These are phyloP conservation scores for Schwanniomyces occidentalis DNA, from an alignment of 805 yeast genomes.

Conservation along the genomic window DNA sequence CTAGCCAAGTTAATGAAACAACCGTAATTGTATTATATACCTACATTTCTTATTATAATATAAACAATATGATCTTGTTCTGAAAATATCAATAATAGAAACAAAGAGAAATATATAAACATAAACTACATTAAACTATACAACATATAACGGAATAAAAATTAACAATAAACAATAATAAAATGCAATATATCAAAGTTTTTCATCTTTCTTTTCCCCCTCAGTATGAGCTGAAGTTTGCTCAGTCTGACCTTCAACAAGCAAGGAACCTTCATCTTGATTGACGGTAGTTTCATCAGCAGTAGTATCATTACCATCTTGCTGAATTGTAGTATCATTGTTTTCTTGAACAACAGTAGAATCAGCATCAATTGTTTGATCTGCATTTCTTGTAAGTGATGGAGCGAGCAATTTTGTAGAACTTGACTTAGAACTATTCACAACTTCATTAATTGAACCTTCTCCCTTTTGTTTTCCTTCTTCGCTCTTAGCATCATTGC, in stretches of 20 bases:
- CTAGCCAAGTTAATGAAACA: neutral
- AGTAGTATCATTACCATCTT: constrained; percentile 50
- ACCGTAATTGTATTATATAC: too few species aligned
- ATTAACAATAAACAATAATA: too few species aligned
- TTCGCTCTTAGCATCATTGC: constrained; percentile 9
- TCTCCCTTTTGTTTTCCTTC: constrained; percentile 10
- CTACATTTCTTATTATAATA: too few species aligned
- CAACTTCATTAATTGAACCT: constrained; percentile 8
- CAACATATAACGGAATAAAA: too few species aligned
- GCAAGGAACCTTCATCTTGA: constrained; percentile 24
- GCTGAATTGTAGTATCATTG: constrained; percentile 49
- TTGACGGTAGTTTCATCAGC: constrained; percentile 40
- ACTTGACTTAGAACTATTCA: constrained; percentile 5
- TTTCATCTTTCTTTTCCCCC: too few species aligned
- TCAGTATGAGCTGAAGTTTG: neutral
- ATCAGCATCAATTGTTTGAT: constrained; percentile 43
- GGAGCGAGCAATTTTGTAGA: too few species aligned
- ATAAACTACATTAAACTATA: too few species aligned
- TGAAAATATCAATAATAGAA: too few species aligned
- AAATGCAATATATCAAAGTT: too few species aligned
- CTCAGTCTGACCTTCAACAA: constrained; percentile 14
- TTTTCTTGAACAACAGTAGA: constrained; percentile 47
- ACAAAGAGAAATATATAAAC: too few species aligned
- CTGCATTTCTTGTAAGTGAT: constrained; percentile 18
- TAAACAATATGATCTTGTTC: too few species aligned